Base-by-base conservation (phyloP, 129 eudicot species). In the Saussurea involucrata region DNA sequence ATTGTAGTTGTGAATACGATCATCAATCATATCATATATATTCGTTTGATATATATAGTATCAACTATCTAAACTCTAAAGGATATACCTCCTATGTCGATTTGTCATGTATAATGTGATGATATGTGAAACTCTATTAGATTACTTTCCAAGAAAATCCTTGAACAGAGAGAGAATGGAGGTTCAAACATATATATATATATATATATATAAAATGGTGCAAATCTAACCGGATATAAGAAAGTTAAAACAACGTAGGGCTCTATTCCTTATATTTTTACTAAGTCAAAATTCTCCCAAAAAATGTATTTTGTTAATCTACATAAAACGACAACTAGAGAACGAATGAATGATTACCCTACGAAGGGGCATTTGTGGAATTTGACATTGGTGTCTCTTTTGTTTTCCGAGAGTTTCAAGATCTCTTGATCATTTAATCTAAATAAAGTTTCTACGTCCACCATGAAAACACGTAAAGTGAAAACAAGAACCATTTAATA, bases 21-120 rank as follows among this genome's bases (percentile, higher is more conserved):
- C 81, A 44, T 55, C 81, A 68, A 77, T 29, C 18, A 66, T 49
- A 31, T 57, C 25, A 66, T 49, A 49, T 57, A 57, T 69, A 57
- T 78, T 78, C 70, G 76, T 57, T 37, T 69, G 13, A 20, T 21
- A 42, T 63, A 18, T 9, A 18, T 22, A 40, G 49, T n/a, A 53
- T 53, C 61, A 17, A 53, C 8, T 17, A 17, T 18, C 61, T 53
- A 17, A 49, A 49, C 21, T 49, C 21, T 15, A 53, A n/a, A 53
- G 22, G 22, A 53, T 53, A 53, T 53, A 53, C 61, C 4, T 53
- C 21, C 20, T 44, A 53, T 17, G 61, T 53, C 9, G n/a, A 53
- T 53, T 1, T 53, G 3, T 1, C 61, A 53, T 53, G 61, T 53
- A 53, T 53, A 53, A 53, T n/a, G 61, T 53, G 22, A 53, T 20